phyloP scores from a whole-genome alignment of 495 filamentous ascomycete genomes.

The Mytilinidion resinicola region DNA sequence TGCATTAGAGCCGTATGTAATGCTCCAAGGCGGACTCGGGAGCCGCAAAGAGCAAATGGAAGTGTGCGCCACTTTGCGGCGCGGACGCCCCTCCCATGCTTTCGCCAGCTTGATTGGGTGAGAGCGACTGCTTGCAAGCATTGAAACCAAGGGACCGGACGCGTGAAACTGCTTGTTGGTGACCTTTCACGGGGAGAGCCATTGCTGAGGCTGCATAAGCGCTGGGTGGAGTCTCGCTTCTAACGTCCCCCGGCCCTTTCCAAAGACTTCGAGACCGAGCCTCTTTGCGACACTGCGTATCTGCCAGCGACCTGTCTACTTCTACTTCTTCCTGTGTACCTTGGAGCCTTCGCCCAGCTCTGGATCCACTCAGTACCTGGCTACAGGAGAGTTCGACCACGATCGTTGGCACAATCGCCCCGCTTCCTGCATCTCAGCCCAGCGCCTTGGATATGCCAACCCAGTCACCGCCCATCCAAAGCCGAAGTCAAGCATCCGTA shows the following conservation, averaged over 20 bases:
- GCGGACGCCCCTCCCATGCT: too few species aligned
- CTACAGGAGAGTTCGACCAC: neutral
- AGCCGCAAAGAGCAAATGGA: neutral
- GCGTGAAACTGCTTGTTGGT: constrained; percentile 2
- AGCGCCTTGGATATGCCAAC: neutral
- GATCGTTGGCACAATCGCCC: neutral
- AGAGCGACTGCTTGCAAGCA: constrained; percentile 4
- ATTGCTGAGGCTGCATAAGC: neutral
- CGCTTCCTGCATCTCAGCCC: neutral
- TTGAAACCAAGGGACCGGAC: constrained; percentile 9
- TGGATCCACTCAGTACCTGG: too few species aligned
- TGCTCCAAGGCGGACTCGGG: neutral
- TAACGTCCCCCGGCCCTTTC: neutral
- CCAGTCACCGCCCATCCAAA: neutral
- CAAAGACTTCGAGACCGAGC: neutral
- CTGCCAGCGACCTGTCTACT: too few species aligned
- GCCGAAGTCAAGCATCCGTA: neutral
- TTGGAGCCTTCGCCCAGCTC: too few species aligned
- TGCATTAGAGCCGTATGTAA: too few species aligned
- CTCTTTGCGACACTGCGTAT: neutral
- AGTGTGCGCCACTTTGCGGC: neutral
- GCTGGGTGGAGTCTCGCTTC: neutral
- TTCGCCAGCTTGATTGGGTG: constrained; percentile 12
- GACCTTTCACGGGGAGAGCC: neutral
- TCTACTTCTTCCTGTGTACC: too few species aligned